A percentile compares a stretch with the other conserved stretches of the same genome.
These are phyloP conservation scores for Zymoseptoria passerinii DNA, from an alignment of 2,329 filamentous ascomycete genomes.

Conservation along the genomic window DNA sequence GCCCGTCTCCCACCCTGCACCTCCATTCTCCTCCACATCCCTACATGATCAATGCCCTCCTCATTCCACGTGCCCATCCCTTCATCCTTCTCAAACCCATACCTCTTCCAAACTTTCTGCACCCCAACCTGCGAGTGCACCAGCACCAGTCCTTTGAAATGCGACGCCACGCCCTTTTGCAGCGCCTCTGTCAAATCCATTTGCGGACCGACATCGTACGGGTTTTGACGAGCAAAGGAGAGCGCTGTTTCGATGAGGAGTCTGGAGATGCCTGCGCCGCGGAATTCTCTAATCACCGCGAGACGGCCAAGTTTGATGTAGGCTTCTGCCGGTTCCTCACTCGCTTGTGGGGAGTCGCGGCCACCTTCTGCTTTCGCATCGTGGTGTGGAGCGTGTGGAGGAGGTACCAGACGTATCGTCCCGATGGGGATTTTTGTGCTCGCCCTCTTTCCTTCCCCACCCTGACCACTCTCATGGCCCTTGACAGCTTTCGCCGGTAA, in stretches of 20 bases:
- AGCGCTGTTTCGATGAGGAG: constrained; percentile 60
- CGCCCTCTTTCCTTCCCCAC: constrained; percentile 28
- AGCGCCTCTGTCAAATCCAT: constrained; percentile 27
- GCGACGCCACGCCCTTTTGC: constrained; percentile 31
- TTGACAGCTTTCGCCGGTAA: constrained; percentile 37
- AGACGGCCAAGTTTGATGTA: constrained; percentile 78
- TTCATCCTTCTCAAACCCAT: constrained; percentile 68
- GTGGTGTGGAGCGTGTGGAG: constrained; percentile 51
- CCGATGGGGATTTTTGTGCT: constrained; percentile 53
- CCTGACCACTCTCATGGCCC: constrained; percentile 25
- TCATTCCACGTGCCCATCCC: constrained; percentile 70
- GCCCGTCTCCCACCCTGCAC: constrained; percentile 22
- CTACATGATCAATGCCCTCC: constrained; percentile 75
- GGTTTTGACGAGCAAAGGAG: constrained; percentile 58
- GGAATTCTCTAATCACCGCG: constrained; percentile 50
- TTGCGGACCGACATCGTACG: constrained; percentile 37
- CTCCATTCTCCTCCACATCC: constrained; percentile 60
- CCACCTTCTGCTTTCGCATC: constrained; percentile 20
- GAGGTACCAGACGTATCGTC: constrained; percentile 72
- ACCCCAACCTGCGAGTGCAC: constrained; percentile 69
- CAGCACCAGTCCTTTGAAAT: constrained; percentile 68
- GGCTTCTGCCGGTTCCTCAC: constrained; percentile 51
- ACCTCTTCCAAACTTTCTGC: constrained; percentile 56
- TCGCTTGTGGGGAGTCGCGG: constrained; percentile 14
- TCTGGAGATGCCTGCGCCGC: constrained; percentile 50